A percentile compares a stretch with the other conserved stretches of the same genome.
phyloP scores from a whole-genome alignment of 2,329 filamentous ascomycete species.

The Cercospora zeae-maydis region DNA sequence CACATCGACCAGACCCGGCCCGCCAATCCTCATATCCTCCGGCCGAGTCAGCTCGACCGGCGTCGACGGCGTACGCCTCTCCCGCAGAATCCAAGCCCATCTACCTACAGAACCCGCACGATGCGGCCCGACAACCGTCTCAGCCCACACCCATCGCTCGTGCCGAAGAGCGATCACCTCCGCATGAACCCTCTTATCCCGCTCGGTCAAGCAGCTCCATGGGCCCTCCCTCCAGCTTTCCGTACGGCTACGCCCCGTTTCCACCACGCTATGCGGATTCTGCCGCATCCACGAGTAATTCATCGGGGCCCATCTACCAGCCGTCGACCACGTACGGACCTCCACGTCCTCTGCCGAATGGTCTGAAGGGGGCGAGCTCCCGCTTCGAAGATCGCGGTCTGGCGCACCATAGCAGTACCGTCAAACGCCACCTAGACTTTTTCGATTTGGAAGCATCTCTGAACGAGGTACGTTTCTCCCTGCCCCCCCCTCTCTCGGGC shows the following conservation, averaged over 20 bases:
- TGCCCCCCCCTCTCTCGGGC: neutral
- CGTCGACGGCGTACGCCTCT: slow-evolving; percentile 27
- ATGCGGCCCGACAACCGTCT: slow-evolving; percentile 28
- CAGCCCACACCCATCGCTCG: slow-evolving; percentile 20
- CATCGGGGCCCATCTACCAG: slow-evolving; percentile 42
- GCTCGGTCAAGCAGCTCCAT: slow-evolving; percentile 37
- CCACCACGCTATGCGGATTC: slow-evolving; percentile 42
- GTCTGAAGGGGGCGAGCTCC: slow-evolving; percentile 39
- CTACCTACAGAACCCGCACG: slow-evolving; percentile 34
- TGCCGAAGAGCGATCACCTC: slow-evolving; percentile 30
- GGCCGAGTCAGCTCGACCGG: slow-evolving; percentile 13
- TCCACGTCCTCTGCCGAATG: slow-evolving; percentile 37
- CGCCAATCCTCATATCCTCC: slow-evolving; percentile 17
- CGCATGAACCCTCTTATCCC: slow-evolving; percentile 38
- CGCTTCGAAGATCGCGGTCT: slow-evolving; percentile 18
- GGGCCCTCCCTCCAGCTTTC: slow-evolving; percentile 36
- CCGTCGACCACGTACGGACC: slow-evolving; percentile 42
- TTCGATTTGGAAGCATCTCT: slow-evolving; percentile 57
- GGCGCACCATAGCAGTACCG: slow-evolving; percentile 43
- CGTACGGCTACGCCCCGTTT: slow-evolving; percentile 43
- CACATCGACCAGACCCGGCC: slow-evolving; percentile 21
- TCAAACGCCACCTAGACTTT: slow-evolving; percentile 62
- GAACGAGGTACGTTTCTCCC: slow-evolving; percentile 43
- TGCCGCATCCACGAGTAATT: slow-evolving; percentile 34
- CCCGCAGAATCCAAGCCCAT: slow-evolving; percentile 28